Evolutionary conservation across 225 moss, liverwort and hornwort genomes (phyloP).

Genomic region (Anthoceros angustus): DNA sequence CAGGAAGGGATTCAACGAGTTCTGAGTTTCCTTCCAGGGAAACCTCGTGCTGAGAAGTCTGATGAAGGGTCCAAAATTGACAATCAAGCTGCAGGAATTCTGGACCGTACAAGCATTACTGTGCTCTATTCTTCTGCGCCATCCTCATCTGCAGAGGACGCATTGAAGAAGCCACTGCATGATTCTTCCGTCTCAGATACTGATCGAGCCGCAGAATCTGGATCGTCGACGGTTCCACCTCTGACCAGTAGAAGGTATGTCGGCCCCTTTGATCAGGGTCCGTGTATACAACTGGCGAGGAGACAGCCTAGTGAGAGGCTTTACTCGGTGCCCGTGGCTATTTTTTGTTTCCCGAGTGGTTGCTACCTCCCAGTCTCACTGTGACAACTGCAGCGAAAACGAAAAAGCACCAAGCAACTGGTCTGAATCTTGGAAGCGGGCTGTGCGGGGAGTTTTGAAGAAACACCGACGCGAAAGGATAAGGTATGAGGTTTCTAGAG

Average conservation of each 20-base stretch:
- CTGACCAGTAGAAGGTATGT: neutral
- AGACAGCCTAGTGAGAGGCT: neutral
- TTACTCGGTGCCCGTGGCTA: neutral
- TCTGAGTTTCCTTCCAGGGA: neutral
- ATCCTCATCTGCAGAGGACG: neutral
- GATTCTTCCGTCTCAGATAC: neutral
- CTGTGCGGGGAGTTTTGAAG: constrained; percentile 54
- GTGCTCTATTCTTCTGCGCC: neutral
- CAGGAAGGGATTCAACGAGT: constrained; percentile 2
- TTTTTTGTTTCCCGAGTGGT: constrained; percentile 10
- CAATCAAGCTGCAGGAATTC: neutral
- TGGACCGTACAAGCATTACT: neutral
- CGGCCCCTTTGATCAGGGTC: neutral
- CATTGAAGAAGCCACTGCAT: neutral
- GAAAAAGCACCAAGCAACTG: constrained; percentile 32
- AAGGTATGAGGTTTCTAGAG: constrained; percentile 10
- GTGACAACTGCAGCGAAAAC: constrained; percentile 16
- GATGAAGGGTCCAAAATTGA: neutral
- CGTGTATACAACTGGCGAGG: neutral
- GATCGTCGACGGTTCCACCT: neutral
- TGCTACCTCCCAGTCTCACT: constrained; percentile 13
- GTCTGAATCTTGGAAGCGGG: constrained; percentile 82
- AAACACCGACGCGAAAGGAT: constrained; percentile 52
- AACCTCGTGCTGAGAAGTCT: neutral
- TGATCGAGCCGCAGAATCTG: neutral